Conservation (phyloP, 768 basidiomycete species). For the Lentinula edodes region DNA sequence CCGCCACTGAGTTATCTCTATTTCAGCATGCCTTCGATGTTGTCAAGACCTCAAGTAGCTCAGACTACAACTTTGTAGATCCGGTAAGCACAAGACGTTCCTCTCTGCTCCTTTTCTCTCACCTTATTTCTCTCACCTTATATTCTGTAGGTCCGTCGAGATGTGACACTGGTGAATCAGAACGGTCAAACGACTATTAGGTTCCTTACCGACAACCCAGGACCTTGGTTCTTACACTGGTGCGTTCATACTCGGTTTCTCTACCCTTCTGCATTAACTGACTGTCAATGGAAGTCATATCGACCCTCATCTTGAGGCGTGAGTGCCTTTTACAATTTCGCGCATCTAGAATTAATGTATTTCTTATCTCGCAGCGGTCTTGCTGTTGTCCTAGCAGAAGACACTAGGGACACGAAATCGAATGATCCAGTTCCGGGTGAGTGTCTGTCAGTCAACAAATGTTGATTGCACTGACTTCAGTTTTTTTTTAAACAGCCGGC, state of each 20-base stretch:
- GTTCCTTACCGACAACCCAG: slow-evolving; percentile 34
- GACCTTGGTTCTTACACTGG: slow-evolving; percentile 28
- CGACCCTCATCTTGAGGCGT: slow-evolving; percentile 35
- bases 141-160: slow-evolving; percentile 29
- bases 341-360: not conserved
- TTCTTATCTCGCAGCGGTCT: slow-evolving; percentile 22
- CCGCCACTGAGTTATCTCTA: not conserved
- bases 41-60: slow-evolving; percentile 26
- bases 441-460: not conserved
- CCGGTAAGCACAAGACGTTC: slow-evolving; percentile 24
- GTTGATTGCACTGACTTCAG: not conserved
- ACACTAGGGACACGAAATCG: slow-evolving; percentile 15
- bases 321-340: not conserved
- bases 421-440: slow-evolving; percentile 16
- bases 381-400: slow-evolving; percentile 33
- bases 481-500: not conserved
- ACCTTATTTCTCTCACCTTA: not conserved
- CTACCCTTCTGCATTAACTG: not conserved
- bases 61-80: slow-evolving; percentile 33
- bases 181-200: slow-evolving; percentile 32
- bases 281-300: slow-evolving; percentile 20
- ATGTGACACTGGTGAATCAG: slow-evolving; percentile 33
- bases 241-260: slow-evolving; percentile 5
- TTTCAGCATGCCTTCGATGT: slow-evolving; percentile 31
- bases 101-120: not conserved